Conservation (phyloP, 805 yeast species). For the Metschnikowia continentalis region DNA sequence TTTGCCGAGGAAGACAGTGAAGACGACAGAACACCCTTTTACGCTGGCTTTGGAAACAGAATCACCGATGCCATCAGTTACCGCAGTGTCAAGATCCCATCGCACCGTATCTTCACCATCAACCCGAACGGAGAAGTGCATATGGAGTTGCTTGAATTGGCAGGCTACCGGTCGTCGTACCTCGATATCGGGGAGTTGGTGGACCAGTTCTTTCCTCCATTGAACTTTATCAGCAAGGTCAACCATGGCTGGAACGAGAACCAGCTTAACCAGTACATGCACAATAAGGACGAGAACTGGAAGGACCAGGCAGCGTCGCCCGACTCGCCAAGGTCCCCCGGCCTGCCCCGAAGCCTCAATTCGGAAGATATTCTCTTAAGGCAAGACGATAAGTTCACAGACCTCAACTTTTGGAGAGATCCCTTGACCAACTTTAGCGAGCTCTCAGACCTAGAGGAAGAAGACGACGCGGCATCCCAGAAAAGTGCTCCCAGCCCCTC, state of each 20-base stretch:
- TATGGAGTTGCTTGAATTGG: slow-evolving; percentile 90
- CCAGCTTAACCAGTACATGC: slow-evolving; percentile 34
- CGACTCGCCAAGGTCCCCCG: slow-evolving; percentile 20
- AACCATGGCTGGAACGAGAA: slow-evolving; percentile 33
- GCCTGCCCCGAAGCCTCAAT: slow-evolving; percentile 20
- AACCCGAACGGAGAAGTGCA: slow-evolving; percentile 96
- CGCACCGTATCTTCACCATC: slow-evolving; percentile 91
- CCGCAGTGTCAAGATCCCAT: slow-evolving; percentile 88
- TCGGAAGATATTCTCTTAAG: slow-evolving; percentile 26
- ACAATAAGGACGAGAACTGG: slow-evolving; percentile 14
- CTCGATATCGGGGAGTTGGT: slow-evolving; percentile 88
- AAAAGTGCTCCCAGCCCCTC: slow-evolving; percentile 6
- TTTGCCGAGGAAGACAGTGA: slow-evolving; percentile 18
- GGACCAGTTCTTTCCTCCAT: slow-evolving; percentile 95
- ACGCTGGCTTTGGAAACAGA: slow-evolving; percentile 96
- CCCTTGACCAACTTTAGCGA: slow-evolving; percentile 65
- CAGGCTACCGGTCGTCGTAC: slow-evolving; percentile 87
- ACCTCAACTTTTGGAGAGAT: slow-evolving; percentile 89
- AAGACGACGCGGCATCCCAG: slow-evolving; percentile 21
- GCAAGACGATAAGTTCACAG: slow-evolving; percentile 66
- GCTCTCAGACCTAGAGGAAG: slow-evolving; percentile 51
- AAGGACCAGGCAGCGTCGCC: slow-evolving; percentile 12
- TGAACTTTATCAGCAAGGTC: slow-evolving; percentile 29
- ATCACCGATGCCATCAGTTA: slow-evolving; percentile 96
- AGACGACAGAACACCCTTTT: slow-evolving; percentile 72